These are phyloP conservation scores for Penicillium sp. DNA, from an alignment of 2,329 filamentous ascomycete genomes.

Conservation along the genomic window DNA sequence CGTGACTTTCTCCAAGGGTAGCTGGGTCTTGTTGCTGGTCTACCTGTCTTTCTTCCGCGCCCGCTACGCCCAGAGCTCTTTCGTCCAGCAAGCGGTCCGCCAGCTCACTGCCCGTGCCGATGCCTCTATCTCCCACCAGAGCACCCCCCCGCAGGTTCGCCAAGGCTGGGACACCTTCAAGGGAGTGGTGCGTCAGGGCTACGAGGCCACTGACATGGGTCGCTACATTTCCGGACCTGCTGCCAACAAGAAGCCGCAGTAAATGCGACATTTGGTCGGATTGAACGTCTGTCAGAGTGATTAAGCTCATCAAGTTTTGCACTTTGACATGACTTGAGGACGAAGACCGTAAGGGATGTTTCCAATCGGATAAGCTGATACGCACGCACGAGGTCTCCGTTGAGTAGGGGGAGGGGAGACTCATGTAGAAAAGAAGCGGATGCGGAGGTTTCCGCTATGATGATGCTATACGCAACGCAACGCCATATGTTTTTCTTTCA, in stretches of 20 bases:
- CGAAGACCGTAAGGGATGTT: too few relatives aligned
- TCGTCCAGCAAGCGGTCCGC: constrained; percentile 78
- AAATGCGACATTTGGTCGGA: too few relatives aligned
- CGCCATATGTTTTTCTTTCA: constrained; percentile 16
- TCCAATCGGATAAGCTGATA: too few relatives aligned
- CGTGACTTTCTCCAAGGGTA: constrained; percentile 80
- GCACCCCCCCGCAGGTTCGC: constrained; percentile 70
- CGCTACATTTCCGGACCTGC: constrained; percentile 58
- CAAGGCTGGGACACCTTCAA: constrained; percentile 78
- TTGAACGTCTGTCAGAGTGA: too few relatives aligned
- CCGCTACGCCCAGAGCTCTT: constrained; percentile 80
- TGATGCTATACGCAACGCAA: constrained; percentile 26
- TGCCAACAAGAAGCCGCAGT: constrained; percentile 46
- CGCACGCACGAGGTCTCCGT: too few relatives aligned
- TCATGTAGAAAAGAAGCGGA: constrained; percentile 23
- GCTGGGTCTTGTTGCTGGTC: constrained; percentile 77
- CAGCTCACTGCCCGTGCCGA: constrained; percentile 70
- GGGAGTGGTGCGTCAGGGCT: constrained; percentile 63
- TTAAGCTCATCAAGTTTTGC: too few relatives aligned
- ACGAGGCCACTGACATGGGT: constrained; percentile 71
- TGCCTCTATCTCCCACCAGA: constrained; percentile 76
- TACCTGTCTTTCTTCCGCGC: constrained; percentile 93
- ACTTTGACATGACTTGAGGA: too few relatives aligned
- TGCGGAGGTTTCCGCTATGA: constrained; percentile 15
- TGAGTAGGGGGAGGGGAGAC: too few relatives aligned